Percentiles rank a stretch among this genome's conserved stretches.
Conservation (phyloP, 805 yeast species). For the Danielozyma ontarioensis region DNA sequence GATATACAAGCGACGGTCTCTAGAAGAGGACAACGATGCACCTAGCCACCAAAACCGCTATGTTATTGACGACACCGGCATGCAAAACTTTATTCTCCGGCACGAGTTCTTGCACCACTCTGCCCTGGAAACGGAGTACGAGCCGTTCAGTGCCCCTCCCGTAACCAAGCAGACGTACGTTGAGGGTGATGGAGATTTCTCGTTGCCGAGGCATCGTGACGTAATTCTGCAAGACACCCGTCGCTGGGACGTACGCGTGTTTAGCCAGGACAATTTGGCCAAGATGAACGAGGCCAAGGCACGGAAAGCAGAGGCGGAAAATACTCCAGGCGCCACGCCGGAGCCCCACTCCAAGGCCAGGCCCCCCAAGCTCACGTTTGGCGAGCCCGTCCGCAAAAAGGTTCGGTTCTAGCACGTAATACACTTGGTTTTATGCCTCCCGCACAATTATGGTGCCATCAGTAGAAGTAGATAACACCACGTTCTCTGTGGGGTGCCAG, state of each 20-base stretch:
- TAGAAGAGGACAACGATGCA: slow-evolving; percentile 7
- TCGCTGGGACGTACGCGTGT: slow-evolving; percentile 25
- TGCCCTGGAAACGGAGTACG: slow-evolving; percentile 27
- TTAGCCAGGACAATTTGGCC: slow-evolving; percentile 24
- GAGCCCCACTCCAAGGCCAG: no score
- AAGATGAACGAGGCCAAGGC: slow-evolving; percentile 19
- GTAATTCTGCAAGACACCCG: slow-evolving; percentile 1
- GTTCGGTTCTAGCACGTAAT: slow-evolving; percentile 12
- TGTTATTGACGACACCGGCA: slow-evolving; percentile 55
- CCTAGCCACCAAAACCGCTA: slow-evolving; percentile 19
- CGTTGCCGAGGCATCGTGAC: slow-evolving; percentile 19
- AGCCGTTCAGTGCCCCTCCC: slow-evolving; percentile 27
- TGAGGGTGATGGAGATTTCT: slow-evolving; percentile 10
- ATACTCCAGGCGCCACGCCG: no score
- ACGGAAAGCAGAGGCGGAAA: slow-evolving; percentile 14
- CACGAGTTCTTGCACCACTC: slow-evolving; percentile 42
- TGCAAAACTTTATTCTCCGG: slow-evolving; percentile 49
- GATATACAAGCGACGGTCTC: slow-evolving; percentile 43
- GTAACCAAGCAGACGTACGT: slow-evolving; percentile 3
- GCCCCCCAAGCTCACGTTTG: no score
- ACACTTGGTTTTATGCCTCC: slow-evolving; percentile 19
- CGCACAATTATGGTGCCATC: slow-evolving; percentile 55
- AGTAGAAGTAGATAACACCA: slow-evolving; percentile 45
- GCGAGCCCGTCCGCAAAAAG: no score
- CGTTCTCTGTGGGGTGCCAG: slow-evolving; percentile 39